Conservation (phyloP, 768 basidiomycete genomes). For the Suillus plorans region DNA sequence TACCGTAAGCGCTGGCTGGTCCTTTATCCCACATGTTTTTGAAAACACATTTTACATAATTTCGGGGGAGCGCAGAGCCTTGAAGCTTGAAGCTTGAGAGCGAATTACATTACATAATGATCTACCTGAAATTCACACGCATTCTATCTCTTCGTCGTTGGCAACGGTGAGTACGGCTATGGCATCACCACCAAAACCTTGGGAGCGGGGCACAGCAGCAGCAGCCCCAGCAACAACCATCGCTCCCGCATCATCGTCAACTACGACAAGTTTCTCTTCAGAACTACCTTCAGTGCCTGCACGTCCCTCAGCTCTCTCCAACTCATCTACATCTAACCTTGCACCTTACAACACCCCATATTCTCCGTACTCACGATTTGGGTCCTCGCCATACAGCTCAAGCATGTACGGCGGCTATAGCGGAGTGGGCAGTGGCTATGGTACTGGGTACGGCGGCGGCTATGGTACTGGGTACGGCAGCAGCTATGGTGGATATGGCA, state of each 20-base stretch:
- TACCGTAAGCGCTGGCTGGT: not conserved
- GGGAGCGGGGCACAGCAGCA: constrained; percentile 63
- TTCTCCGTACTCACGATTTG: constrained; percentile 39
- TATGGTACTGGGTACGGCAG: constrained; percentile 38
- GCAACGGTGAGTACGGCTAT: constrained; percentile 37
- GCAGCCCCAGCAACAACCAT: constrained; percentile 29
- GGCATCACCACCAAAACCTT: constrained; percentile 84
- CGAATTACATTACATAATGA: too few relatives aligned
- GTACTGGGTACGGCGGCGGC: constrained; percentile 22
- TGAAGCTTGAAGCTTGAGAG: too few relatives aligned
- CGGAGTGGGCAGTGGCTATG: constrained; percentile 38
- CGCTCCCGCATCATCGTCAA: constrained; percentile 19
- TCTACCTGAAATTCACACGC: too few relatives aligned
- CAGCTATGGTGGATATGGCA: constrained; percentile 46
- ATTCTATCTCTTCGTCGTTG: not conserved
- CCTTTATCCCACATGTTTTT: not conserved
- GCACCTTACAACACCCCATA: constrained; percentile 45
- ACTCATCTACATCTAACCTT: constrained; percentile 35
- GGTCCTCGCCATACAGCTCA: constrained; percentile 31
- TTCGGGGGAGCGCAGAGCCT: too few relatives aligned
- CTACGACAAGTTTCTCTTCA: constrained; percentile 21
- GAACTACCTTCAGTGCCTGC: constrained; percentile 54
- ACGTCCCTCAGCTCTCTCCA: constrained; percentile 54
- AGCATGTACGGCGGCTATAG: constrained; percentile 41
- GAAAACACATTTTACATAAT: too few relatives aligned